A percentile compares a stretch with the other conserved stretches of the same genome.
phyloP scores from a whole-genome alignment of 495 filamentous ascomycete species.

The Hypoxylon cercidicola region DNA sequence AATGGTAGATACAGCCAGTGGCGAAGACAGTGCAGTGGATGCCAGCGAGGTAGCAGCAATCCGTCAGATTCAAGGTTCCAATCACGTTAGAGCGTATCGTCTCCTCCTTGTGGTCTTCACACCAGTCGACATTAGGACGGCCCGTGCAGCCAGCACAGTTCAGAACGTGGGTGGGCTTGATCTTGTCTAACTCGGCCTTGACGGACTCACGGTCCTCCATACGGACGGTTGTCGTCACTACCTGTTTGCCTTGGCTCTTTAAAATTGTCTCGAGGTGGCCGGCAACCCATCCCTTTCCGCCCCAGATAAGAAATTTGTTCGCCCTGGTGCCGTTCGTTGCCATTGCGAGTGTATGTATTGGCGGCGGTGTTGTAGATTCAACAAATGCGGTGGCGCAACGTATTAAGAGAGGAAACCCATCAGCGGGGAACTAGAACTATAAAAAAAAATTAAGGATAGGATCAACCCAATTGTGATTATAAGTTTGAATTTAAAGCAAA shows the following conservation, averaged over 20 bases:
- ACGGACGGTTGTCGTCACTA: conserved; percentile 65
- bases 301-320: conserved; percentile 68
- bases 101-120: conserved; percentile 72
- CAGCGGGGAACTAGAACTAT: not conserved
- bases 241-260: conserved; percentile 69
- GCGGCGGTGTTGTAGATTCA: conserved; percentile 2
- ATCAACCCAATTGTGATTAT: not conserved
- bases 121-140: conserved; percentile 76
- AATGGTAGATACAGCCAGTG: conserved; percentile 72
- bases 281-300: conserved; percentile 71
- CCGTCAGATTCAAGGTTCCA: conserved; percentile 70
- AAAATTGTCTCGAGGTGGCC: conserved; percentile 71
- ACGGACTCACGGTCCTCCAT: conserved; percentile 71
- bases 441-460: not conserved
- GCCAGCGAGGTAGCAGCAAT: conserved; percentile 64
- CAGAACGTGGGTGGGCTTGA: conserved; percentile 71
- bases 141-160: conserved; percentile 74
- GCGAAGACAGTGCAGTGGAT: conserved; percentile 73
- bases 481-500: not conserved
- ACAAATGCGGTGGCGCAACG: not conserved
- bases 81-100: conserved; percentile 73
- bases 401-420: not conserved
- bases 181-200: conserved; percentile 61
- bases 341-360: conserved; percentile 29
- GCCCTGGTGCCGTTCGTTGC: conserved; percentile 38